These are phyloP conservation scores for Sequoiadendron giganteum DNA, from an alignment of 75 land plant species.

Conservation along the genomic window DNA sequence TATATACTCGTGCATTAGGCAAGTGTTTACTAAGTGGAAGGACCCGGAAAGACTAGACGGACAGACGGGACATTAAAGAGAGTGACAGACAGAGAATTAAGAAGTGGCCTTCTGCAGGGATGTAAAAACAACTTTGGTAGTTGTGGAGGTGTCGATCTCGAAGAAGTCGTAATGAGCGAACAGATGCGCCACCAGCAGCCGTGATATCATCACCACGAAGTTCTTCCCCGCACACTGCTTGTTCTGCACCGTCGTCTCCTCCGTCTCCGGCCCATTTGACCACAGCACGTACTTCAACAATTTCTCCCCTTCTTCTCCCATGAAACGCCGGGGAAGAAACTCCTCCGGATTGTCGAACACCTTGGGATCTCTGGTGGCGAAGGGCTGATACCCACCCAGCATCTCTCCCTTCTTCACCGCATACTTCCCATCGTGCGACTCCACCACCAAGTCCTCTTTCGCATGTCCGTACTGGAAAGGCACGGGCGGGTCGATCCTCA, in stretches of 20 bases:
- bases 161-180: constrained; percentile 3
- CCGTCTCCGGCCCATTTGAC: no score
- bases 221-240: not conserved
- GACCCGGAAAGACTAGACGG: no score
- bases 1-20: no score
- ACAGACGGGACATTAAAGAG: no score
- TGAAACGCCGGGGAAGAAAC: constrained; percentile 3
- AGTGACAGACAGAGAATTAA: not conserved
- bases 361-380: constrained; percentile 36
- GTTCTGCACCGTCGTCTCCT: no score
- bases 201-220: not conserved
- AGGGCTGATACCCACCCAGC: constrained; percentile 45
- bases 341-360: constrained; percentile 34
- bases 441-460: no score
- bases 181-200: not conserved
- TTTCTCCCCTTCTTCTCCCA: constrained; percentile 5
- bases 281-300: no score
- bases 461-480: constrained; percentile 26
- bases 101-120: constrained; percentile 6
- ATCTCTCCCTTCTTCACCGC: not conserved
- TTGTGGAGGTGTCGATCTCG: not conserved
- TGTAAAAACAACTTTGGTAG: not conserved
- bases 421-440: no score
- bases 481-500: constrained; percentile 25
- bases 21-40: no score